phyloP scores from a whole-genome alignment of 805 yeast species.

The Ogataea thermomethanolica region DNA sequence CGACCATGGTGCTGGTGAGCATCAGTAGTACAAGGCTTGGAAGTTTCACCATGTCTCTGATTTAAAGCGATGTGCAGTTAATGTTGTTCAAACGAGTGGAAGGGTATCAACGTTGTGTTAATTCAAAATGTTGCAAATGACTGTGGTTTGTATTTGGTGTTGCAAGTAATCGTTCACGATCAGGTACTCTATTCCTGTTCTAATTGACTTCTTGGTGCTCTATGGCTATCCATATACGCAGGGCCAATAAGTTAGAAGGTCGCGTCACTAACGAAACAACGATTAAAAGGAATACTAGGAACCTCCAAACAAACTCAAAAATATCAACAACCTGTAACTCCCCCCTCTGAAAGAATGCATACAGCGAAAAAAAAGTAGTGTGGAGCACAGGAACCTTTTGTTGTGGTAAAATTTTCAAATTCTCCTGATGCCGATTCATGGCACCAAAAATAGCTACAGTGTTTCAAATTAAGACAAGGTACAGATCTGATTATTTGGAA shows the following conservation, averaged over 20 bases:
- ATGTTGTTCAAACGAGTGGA: conserved; percentile 5
- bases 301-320: conserved; percentile 4
- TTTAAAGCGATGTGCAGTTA: background rate
- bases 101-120: conserved; percentile 5
- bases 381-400: background rate
- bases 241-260: background rate
- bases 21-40: background rate
- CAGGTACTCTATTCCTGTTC: background rate
- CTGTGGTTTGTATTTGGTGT: background rate
- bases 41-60: conserved; percentile 3
- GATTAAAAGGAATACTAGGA: conserved; percentile 1
- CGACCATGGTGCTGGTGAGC: background rate
- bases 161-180: background rate
- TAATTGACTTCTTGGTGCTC: background rate
- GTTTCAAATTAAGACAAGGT: background rate
- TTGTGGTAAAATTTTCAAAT: conserved; percentile 2
- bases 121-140: background rate
- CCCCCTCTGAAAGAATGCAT: conserved; percentile 2
- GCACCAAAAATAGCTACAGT: conserved; percentile 3
- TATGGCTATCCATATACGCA: background rate
- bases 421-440: background rate
- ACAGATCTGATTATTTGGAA: no score
- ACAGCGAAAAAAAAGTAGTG: conserved; percentile 3
- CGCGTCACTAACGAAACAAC: conserved; percentile 2
- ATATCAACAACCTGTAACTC: background rate